Conservation (phyloP, 2,329 filamentous ascomycete genomes). For the Botryotinia convoluta region DNA sequence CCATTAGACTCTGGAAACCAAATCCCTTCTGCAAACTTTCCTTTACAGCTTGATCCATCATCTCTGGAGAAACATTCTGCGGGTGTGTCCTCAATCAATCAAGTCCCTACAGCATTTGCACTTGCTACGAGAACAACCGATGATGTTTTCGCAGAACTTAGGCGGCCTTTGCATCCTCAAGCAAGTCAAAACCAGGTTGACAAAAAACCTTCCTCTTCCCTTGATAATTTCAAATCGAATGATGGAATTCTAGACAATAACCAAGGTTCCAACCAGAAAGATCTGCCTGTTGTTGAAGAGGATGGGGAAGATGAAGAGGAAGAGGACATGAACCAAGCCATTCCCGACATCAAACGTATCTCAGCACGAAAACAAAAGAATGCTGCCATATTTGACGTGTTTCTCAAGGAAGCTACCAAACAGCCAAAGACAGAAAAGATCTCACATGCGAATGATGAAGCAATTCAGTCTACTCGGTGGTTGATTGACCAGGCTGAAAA, state of each 20-base stretch:
- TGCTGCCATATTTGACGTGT: conserved; percentile 48
- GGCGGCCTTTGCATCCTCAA: conserved; percentile 8
- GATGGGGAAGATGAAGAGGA: conserved; percentile 26
- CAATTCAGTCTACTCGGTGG: conserved; percentile 35
- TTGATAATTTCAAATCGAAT: neutral
- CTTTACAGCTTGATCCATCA: conserved; percentile 11
- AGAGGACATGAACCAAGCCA: conserved; percentile 32
- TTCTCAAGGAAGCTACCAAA: conserved; percentile 6
- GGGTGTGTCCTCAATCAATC: conserved; percentile 19
- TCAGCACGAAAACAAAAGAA: conserved; percentile 51
- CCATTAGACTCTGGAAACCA: neutral
- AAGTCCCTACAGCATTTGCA: conserved; percentile 17
- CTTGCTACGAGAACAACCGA: conserved; percentile 32
- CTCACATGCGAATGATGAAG: conserved; percentile 27
- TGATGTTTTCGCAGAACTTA: conserved; percentile 36
- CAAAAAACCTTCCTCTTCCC: neutral
- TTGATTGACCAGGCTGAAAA: conserved; percentile 37
- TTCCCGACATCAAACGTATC: conserved; percentile 40
- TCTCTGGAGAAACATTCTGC: conserved; percentile 25
- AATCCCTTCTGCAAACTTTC: neutral
- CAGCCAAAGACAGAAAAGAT: neutral
- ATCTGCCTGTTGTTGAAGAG: conserved; percentile 8
- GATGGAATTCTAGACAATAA: neutral
- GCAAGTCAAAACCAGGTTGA: neutral
- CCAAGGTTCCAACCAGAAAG: conserved; percentile 4